Evolutionary conservation across 352 stramenopile species (phyloP), one percentile per base, ranked within the genome.

Genomic region (Phytophthora colocasiae): DNA sequence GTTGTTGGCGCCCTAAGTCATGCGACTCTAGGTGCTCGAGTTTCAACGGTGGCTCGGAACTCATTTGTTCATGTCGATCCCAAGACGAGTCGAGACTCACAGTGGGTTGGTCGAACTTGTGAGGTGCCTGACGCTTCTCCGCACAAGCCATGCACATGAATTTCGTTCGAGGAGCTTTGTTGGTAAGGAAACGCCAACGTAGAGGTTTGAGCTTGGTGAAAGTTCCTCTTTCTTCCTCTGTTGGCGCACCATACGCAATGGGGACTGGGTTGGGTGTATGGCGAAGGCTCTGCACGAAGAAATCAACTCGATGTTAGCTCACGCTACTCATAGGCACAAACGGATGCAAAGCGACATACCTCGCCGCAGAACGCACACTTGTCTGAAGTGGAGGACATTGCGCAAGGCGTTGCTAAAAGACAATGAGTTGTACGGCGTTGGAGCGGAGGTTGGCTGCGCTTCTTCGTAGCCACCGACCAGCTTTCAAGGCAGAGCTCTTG

Each of bases 111-210:
- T 64, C 50, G 9, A 26, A 14, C 36, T 38, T 49, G 15, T 62
- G 27, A 12, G 59, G 49, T 12, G 38, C 26, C n/a, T 71, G 48
- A 6, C 69, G 69, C 24, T 71, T 71, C 40, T 64, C 58, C 0
- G 59, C 65, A 19, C 69, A 77, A 38, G 44, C 17, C 10, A 9
- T 26, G 40, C 69, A 77, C 48, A 77, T 68, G 59, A 50, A 54
- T 31, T 71, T 70, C 3, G 52, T 64, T 26, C 64, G 48, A 47
- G 65, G 60, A 0, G 36, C 29, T 43, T 71, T 67, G 59, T 62
- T 67, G 4, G 59, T 66, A 11, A 71, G 44, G 38, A 77, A 71
- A 26, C 59, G 59, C 69, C 64, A 73, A 27, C 56, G 60, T 58
- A 74, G 29, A 8, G 69, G 69, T 38, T 71, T 77, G n/a, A 71